phyloP scores from a whole-genome alignment of 306 rosid species.

The Rubus idaeus region DNA sequence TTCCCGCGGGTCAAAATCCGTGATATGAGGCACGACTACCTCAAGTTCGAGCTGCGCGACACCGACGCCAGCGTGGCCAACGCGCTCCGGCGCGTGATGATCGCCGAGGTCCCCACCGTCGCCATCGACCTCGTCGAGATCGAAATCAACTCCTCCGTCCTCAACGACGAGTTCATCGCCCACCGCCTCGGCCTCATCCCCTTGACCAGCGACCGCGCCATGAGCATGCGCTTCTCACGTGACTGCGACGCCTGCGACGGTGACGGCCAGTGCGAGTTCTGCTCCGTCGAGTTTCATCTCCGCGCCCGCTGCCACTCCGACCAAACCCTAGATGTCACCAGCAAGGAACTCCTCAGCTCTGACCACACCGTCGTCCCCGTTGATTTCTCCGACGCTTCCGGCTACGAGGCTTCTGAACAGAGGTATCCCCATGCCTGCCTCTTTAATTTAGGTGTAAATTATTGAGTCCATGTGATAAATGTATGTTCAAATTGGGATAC shows the following conservation, averaged over 20 bases:
- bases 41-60: slow-evolving; percentile 83
- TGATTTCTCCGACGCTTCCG: slow-evolving; percentile 62
- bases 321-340: slow-evolving; percentile 81
- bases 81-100: slow-evolving; percentile 97
- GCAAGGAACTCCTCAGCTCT: slow-evolving; percentile 76
- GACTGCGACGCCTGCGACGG: slow-evolving; percentile 99
- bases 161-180: slow-evolving; percentile 92
- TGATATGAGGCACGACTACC: slow-evolving; percentile 70
- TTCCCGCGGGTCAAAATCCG: slow-evolving; percentile 83
- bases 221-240: slow-evolving; percentile 98
- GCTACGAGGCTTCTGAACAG: slow-evolving; percentile 45
- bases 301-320: slow-evolving; percentile 73
- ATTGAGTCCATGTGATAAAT: neutral
- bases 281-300: slow-evolving; percentile 97
- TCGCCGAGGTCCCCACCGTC: slow-evolving; percentile 87
- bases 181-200: slow-evolving; percentile 96
- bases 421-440: slow-evolving; percentile 33
- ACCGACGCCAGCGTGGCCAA: slow-evolving; percentile 89
- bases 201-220: slow-evolving; percentile 80
- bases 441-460: neutral
- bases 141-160: slow-evolving; percentile 93
- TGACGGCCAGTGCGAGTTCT: slow-evolving; percentile 94
- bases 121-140: slow-evolving; percentile 95
- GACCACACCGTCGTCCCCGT: slow-evolving; percentile 95
- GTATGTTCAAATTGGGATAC: slow-evolving; percentile 4